These are phyloP conservation scores for Chlamydomonas sp. DNA, from an alignment of 139 green algal genomes.

Conservation along the genomic window DNA sequence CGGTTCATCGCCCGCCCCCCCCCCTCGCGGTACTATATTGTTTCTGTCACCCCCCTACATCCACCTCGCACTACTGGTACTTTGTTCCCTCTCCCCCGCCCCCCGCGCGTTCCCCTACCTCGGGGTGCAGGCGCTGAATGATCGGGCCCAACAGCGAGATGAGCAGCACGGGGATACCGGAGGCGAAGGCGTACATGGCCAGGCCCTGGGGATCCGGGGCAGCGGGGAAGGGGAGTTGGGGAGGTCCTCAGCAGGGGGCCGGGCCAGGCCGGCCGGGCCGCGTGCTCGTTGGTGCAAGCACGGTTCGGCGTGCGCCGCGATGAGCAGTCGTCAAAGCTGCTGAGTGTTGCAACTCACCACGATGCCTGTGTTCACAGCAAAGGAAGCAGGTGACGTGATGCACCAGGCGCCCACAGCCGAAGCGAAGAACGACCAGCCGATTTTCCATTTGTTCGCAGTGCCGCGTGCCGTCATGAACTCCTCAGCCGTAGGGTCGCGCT, in stretches of 20 bases:
- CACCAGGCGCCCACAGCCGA: slow-evolving; percentile 81
- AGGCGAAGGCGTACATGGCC: slow-evolving; percentile 74
- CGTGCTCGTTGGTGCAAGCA: not conserved
- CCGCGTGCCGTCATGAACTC: slow-evolving; percentile 68
- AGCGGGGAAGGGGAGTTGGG: not conserved
- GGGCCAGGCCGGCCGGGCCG: too few relatives aligned
- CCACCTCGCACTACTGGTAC: too few relatives aligned
- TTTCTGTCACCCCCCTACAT: too few relatives aligned
- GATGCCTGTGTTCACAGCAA: slow-evolving; percentile 65
- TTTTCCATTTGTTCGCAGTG: slow-evolving; percentile 47
- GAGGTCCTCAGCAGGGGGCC: not conserved
- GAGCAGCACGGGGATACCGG: slow-evolving; percentile 78
- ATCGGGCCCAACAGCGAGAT: slow-evolving; percentile 64
- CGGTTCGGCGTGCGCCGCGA: not conserved
- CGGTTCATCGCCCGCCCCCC: too few relatives aligned
- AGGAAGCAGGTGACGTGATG: slow-evolving; percentile 65
- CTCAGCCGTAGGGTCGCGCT: slow-evolving; percentile 49
- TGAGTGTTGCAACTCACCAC: slow-evolving; percentile 35
- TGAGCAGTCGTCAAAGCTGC: not conserved
- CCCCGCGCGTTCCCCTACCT: not conserved
- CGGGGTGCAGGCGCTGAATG: slow-evolving; percentile 40
- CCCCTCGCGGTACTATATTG: too few relatives aligned
- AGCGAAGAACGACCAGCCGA: slow-evolving; percentile 81
- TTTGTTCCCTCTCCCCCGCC: slow-evolving; percentile 2
- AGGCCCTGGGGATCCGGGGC: slow-evolving; percentile 6